These are phyloP conservation scores for Parietichytrium sp. DNA, from an alignment of 108 stramenopile genomes.

Conservation along the genomic window DNA sequence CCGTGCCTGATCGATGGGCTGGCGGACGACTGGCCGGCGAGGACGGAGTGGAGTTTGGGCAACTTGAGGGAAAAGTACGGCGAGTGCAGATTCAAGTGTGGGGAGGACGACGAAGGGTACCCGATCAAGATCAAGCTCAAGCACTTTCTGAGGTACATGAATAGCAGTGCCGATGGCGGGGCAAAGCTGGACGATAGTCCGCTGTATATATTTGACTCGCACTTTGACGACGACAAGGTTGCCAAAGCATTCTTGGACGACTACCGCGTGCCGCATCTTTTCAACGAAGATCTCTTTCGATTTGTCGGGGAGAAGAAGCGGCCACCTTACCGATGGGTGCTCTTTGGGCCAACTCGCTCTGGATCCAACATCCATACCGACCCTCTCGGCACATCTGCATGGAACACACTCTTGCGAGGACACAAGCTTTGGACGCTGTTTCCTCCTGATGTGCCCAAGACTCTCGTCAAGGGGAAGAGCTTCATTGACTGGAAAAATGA, in stretches of 20 bases:
- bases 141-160: constrained; percentile 80
- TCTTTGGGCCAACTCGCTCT: constrained; percentile 82
- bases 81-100: constrained; percentile 77
- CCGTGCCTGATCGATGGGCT: constrained; percentile 59
- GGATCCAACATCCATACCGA: constrained; percentile 94
- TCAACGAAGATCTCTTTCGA: constrained; percentile 85
- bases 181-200: constrained; percentile 87
- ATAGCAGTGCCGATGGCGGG: constrained; percentile 43
- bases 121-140: constrained; percentile 80
- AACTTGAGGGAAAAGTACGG: constrained; percentile 42
- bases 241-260: constrained; percentile 60
- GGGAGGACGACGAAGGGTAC: constrained; percentile 85
- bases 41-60: constrained; percentile 48
- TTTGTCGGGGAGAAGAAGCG: constrained; percentile 82
- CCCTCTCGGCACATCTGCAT: constrained; percentile 90
- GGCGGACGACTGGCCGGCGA: constrained; percentile 56
- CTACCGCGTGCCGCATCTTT: constrained; percentile 81
- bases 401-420: constrained; percentile 91
- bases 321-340: constrained; percentile 96
- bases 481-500: constrained; percentile 62
- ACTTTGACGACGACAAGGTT: constrained; percentile 77
- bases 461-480: constrained; percentile 77
- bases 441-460: constrained; percentile 80
- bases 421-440: constrained; percentile 96
- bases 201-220: constrained; percentile 92